Evolutionary conservation across 2,329 filamentous ascomycete species (phyloP), one percentile per base, ranked within the genome.

Genomic region (Bipolaris zeicola): DNA sequence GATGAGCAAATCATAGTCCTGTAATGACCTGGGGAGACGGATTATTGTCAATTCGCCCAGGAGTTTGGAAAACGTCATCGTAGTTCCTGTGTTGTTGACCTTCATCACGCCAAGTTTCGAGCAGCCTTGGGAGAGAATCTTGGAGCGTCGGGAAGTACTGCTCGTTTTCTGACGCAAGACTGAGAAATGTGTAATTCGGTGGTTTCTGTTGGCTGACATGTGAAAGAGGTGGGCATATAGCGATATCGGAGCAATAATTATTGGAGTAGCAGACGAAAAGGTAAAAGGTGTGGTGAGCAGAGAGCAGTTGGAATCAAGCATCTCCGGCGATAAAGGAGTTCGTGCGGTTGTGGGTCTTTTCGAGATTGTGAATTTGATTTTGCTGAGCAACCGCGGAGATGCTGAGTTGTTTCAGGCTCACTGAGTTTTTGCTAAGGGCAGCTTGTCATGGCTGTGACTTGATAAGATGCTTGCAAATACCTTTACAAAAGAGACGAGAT

Each of bases 191-290:
- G 20, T 4, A 18, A 16, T 1, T 18, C 34, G 6, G 2, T 13
- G 5, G 14, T 11, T 20, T 13, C 14, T 53, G 14, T 24, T 6
- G 37, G 18, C 39, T 28, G 14, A 37, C 34, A 56, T 57, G 48
- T 58, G 53, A 58, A 36, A 20, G 53, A 22, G 26, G 26, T 61
- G 51, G 45, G 20, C 26, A 33, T 39, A 16, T 43, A 31, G 63
- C 61, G 61, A 59, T 43, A 57, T 63, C 57, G 63, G 61, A 55
- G 45, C 22, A 18, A 26, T 31, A 38, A 38, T 20, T 20, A 11
- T 49, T 54, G 54, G 57, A 55, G 7, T 18, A 51, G 38, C 51
- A 39, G 28, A 26, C 39, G 24, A 28, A 47, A 42, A 31, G 7
- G 43, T 31, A n/a, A 31, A 31, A 31, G 10, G 28, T 11, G 28